phyloP scores from a whole-genome alignment of 148 eudicot species.

The Fagopyrum tataricum region DNA sequence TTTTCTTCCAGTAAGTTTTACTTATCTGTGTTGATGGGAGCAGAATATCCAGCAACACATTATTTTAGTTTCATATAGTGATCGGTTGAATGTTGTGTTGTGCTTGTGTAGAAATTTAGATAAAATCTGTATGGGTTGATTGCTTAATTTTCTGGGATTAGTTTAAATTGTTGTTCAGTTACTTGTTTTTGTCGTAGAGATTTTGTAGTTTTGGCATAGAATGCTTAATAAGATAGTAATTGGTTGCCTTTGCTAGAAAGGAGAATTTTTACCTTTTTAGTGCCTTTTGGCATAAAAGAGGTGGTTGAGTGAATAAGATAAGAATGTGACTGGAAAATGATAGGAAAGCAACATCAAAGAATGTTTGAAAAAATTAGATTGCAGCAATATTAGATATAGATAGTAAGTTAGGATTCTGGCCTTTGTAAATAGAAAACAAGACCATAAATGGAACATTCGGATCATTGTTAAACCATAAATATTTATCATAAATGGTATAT shows the following conservation, averaged over 20 bases:
- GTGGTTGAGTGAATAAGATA: neutral
- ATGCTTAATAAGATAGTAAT: neutral
- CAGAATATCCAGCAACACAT: neutral
- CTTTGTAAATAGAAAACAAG: neutral
- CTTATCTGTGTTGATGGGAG: neutral
- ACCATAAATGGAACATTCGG: neutral
- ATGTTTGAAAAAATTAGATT: neutral
- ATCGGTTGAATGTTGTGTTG: neutral
- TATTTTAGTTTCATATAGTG: neutral
- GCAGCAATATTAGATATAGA: neutral
- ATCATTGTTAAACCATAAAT: neutral
- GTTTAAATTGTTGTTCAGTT: neutral
- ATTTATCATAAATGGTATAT: neutral
- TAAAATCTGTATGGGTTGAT: neutral
- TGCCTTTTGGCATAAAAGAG: neutral
- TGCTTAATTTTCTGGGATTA: neutral
- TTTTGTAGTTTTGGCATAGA: neutral
- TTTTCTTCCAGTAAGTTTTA: neutral
- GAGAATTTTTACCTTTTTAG: neutral
- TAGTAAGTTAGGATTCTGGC: slow-evolving; percentile 2
- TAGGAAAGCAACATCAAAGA: neutral
- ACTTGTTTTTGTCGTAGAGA: neutral
- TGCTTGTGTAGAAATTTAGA: neutral
- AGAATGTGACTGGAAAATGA: neutral
- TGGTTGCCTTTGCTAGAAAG: neutral